phyloP scores from a whole-genome alignment of 2,329 filamentous ascomycete genomes.

The Cadophora malorum region DNA sequence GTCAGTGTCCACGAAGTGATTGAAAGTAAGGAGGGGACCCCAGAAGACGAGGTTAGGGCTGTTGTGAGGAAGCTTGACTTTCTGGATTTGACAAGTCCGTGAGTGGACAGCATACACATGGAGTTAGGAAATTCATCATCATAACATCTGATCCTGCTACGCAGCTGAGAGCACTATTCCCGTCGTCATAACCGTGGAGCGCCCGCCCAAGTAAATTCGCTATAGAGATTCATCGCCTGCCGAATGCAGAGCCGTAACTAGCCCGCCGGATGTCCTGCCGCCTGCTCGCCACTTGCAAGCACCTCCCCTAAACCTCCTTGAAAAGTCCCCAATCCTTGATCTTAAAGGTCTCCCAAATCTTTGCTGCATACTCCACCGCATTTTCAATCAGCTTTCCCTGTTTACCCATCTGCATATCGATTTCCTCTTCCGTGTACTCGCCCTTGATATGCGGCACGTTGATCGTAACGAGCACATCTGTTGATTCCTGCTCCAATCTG shows the following conservation, averaged over 20 bases:
- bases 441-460: conserved; percentile 86
- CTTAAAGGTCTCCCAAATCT: conserved; percentile 75
- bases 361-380: conserved; percentile 69
- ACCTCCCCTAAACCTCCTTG: conserved; percentile 41
- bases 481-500: conserved; percentile 74
- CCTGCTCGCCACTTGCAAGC: not conserved
- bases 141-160: conserved; percentile 15
- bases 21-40: conserved; percentile 26
- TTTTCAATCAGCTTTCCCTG: conserved; percentile 72
- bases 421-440: conserved; percentile 74
- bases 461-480: conserved; percentile 84
- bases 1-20: conserved; percentile 18
- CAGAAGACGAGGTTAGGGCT: conserved; percentile 30
- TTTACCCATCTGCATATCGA: conserved; percentile 70
- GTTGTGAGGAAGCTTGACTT: conserved; percentile 44
- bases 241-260: not conserved
- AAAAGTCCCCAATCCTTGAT: conserved; percentile 82
- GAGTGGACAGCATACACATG: not conserved
- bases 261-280: not conserved
- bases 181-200: not conserved
- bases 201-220: not conserved
- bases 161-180: not conserved
- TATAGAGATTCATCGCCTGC: not conserved
- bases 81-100: conserved; percentile 42
- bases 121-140: conserved; percentile 1